These are phyloP conservation scores for Jackrogersella multiformis DNA, from an alignment of 495 filamentous ascomycete genomes.

Conservation along the genomic window DNA sequence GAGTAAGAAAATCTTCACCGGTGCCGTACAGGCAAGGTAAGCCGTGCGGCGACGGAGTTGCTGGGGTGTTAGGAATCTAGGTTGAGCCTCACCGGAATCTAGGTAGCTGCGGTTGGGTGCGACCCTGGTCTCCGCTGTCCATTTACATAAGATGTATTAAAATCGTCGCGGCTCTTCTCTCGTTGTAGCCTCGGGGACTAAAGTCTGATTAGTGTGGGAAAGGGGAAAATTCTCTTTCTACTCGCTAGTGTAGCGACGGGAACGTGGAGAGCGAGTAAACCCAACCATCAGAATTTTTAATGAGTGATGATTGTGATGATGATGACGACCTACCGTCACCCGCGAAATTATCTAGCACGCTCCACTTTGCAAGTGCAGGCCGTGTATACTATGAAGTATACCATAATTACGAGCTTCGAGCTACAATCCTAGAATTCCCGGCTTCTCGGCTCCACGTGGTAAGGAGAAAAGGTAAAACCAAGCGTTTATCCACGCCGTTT, in stretches of 20 bases:
- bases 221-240: constrained; percentile 10
- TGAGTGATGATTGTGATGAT: not conserved
- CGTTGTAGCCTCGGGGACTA: constrained; percentile 22
- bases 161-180: constrained; percentile 11
- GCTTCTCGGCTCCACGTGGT: constrained; percentile 39
- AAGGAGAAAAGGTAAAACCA: constrained; percentile 27
- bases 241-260: not conserved
- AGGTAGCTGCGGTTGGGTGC: not conserved
- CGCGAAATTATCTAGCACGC: constrained; percentile 42
- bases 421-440: constrained; percentile 19
- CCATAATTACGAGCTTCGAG: not conserved
- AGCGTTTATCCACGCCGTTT: constrained; percentile 26
- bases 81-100: constrained; percentile 20
- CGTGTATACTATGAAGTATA: constrained; percentile 20
- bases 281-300: constrained; percentile 9
- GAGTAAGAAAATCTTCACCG: constrained; percentile 11
- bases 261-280: no score
- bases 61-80: constrained; percentile 22
- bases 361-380: constrained; percentile 32
- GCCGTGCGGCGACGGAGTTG: constrained; percentile 15
- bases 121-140: not conserved
- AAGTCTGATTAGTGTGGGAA: not conserved
- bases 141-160: not conserved
- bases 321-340: constrained; percentile 31
- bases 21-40: constrained; percentile 30